Percentiles rank a stretch among this genome's conserved stretches.
These are phyloP conservation scores for Trichoderma polysporum DNA, from an alignment of 2,329 filamentous ascomycete genomes.

Conservation along the genomic window DNA sequence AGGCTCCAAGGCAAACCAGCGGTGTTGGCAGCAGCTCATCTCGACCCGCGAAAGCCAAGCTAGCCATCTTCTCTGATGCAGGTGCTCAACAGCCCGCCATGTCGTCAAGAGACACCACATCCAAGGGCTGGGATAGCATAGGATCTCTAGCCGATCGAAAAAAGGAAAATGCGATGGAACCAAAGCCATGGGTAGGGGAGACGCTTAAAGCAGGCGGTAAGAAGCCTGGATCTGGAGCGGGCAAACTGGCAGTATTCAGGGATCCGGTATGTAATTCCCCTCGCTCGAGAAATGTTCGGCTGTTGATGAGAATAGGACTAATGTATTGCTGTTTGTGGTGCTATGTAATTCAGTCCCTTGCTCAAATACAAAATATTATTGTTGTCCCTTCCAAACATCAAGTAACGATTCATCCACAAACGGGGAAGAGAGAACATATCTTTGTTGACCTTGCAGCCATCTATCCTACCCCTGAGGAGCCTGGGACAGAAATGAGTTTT, in stretches of 20 bases:
- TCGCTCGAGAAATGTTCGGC: constrained; percentile 48
- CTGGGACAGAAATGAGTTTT: constrained; percentile 77
- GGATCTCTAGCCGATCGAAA: constrained; percentile 82
- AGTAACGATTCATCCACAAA: constrained; percentile 78
- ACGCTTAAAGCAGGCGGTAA: constrained; percentile 85
- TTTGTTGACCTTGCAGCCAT: constrained; percentile 83
- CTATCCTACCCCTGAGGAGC: constrained; percentile 73
- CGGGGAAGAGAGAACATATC: constrained; percentile 79
- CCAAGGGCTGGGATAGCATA: constrained; percentile 89
- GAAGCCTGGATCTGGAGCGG: constrained; percentile 55
- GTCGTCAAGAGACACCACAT: constrained; percentile 50
- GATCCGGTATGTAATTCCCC: constrained; percentile 70
- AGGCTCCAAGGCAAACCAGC: constrained; percentile 56
- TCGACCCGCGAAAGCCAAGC: constrained; percentile 73
- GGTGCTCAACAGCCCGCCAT: constrained; percentile 59
- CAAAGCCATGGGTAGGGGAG: constrained; percentile 89
- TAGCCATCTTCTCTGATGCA: constrained; percentile 86
- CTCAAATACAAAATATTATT: constrained; percentile 64
- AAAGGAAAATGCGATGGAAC: constrained; percentile 88
- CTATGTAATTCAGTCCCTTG: constrained; percentile 53
- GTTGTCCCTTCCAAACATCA: constrained; percentile 71
- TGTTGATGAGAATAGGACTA: constrained; percentile 98
- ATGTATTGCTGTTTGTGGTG: constrained; percentile 58
- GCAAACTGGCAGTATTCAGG: constrained; percentile 91
- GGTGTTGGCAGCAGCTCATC: constrained; percentile 51